Evolutionary conservation across 1,284 basidiomycete species (phyloP).

Genomic region (Ceratobasidium sp.): DNA sequence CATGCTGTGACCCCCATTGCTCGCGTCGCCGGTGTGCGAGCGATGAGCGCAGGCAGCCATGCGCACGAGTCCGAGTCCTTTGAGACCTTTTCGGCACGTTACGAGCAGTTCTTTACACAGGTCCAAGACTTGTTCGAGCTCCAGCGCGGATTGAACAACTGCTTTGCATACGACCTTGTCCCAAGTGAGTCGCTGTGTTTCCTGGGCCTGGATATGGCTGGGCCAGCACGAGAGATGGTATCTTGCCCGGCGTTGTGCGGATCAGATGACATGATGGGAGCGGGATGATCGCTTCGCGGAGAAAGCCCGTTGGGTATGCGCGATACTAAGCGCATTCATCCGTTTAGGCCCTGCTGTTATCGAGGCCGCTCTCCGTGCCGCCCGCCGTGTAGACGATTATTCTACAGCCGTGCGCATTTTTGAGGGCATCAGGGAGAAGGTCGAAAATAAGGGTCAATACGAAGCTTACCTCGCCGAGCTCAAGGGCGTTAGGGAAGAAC

Average conservation of each 20-base stretch:
- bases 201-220: background rate
- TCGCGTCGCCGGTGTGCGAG: conserved; percentile 17
- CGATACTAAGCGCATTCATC: background rate
- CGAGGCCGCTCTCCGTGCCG: conserved; percentile 87
- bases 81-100: conserved; percentile 92
- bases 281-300: no score
- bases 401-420: conserved; percentile 95
- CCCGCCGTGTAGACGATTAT: conserved; percentile 94
- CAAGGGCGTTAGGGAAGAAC: conserved; percentile 82
- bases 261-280: background rate
- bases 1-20: background rate
- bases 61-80: conserved; percentile 88
- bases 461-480: conserved; percentile 88
- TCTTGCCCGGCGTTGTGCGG: background rate
- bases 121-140: conserved; percentile 97
- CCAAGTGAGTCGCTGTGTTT: conserved; percentile 55
- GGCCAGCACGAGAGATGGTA: background rate
- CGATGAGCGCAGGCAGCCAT: conserved; percentile 45
- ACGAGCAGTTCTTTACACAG: conserved; percentile 89
- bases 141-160: conserved; percentile 98
- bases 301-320: background rate
- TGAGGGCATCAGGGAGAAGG: conserved; percentile 91
- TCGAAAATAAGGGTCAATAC: conserved; percentile 94
- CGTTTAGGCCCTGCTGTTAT: conserved; percentile 74
- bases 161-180: conserved; percentile 98